These are phyloP conservation scores for Pythium chondricola DNA, from an alignment of 352 stramenopile genomes.

Conservation along the genomic window DNA sequence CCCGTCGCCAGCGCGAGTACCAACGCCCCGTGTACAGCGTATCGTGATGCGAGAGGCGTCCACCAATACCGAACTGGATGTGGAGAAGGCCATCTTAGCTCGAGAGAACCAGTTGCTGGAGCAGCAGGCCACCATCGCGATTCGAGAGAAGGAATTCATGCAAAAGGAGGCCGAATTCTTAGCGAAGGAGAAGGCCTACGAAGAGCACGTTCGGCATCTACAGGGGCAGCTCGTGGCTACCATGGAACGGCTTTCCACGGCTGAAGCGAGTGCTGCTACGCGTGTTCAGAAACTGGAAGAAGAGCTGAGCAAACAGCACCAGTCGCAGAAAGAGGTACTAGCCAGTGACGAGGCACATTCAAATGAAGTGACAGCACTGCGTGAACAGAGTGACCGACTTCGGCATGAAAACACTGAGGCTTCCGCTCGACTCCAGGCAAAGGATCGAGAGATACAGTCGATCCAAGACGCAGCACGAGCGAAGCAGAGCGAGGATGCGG, in stretches of 20 bases:
- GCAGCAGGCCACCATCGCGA: constrained; percentile 26
- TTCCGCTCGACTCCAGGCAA: neutral
- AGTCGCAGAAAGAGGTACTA: neutral
- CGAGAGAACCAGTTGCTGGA: constrained; percentile 30
- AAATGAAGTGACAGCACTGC: neutral
- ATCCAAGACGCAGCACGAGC: neutral
- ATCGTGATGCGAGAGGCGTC: constrained; percentile 40
- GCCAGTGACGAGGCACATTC: neutral
- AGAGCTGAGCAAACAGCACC: neutral
- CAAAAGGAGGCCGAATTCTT: constrained; percentile 30
- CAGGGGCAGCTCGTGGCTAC: constrained; percentile 21
- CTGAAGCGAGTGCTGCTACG: constrained; percentile 14
- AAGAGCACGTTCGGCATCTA: constrained; percentile 22
- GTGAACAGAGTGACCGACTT: neutral
- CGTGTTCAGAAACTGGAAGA: neutral
- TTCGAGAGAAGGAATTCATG: constrained; percentile 31
- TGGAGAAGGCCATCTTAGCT: constrained; percentile 39
- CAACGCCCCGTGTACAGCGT: neutral
- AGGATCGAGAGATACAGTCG: neutral
- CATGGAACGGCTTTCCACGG: constrained; percentile 15
- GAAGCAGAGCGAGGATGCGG: neutral
- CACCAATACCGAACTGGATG: constrained; percentile 55
- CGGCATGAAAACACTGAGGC: neutral
- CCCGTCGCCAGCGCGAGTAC: neutral
- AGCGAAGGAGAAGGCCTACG: constrained; percentile 23